These are phyloP conservation scores for Eutypa lata DNA, from an alignment of 2,329 filamentous ascomycete genomes.

Conservation along the genomic window DNA sequence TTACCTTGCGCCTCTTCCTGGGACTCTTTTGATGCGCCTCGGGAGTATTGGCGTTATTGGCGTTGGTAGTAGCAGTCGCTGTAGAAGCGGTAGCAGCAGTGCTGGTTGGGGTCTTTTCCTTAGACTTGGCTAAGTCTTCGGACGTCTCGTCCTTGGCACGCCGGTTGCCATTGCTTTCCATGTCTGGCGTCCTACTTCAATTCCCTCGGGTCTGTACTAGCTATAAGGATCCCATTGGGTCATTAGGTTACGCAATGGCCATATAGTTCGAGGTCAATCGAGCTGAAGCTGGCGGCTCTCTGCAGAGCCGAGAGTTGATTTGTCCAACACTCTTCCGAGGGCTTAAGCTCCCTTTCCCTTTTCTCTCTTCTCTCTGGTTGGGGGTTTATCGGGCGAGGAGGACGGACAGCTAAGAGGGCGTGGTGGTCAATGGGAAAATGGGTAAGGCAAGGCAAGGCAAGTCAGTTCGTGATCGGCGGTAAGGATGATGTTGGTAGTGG, in stretches of 20 bases:
- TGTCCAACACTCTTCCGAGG: slow-evolving; percentile 20
- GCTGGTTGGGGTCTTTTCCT: slow-evolving; percentile 24
- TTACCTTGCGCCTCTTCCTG: slow-evolving; percentile 85
- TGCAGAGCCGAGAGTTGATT: slow-evolving; percentile 34
- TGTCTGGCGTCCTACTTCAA: slow-evolving; percentile 26
- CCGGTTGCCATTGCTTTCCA: slow-evolving; percentile 30
- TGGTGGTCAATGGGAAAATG: neutral
- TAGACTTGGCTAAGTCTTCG: slow-evolving; percentile 35
- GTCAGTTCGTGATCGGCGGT: neutral
- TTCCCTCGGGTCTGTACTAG: slow-evolving; percentile 33
- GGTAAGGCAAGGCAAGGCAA: neutral
- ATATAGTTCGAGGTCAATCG: slow-evolving; percentile 40
- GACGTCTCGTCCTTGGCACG: slow-evolving; percentile 38
- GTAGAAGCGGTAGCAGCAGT: slow-evolving; percentile 20
- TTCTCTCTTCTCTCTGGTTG: neutral
- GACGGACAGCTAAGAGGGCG: neutral
- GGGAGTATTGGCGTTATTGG: slow-evolving; percentile 31
- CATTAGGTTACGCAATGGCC: slow-evolving; percentile 41
- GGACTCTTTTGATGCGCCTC: slow-evolving; percentile 46
- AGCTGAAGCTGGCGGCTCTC: slow-evolving; percentile 37
- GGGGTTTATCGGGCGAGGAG: neutral
- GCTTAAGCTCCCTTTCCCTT: neutral
- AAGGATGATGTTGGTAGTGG: neutral
- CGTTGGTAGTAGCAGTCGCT: slow-evolving; percentile 27
- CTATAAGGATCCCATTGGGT: slow-evolving; percentile 39